These are phyloP conservation scores for Cytospora chrysosperma DNA, from an alignment of 2,329 filamentous ascomycete genomes.

Conservation along the genomic window DNA sequence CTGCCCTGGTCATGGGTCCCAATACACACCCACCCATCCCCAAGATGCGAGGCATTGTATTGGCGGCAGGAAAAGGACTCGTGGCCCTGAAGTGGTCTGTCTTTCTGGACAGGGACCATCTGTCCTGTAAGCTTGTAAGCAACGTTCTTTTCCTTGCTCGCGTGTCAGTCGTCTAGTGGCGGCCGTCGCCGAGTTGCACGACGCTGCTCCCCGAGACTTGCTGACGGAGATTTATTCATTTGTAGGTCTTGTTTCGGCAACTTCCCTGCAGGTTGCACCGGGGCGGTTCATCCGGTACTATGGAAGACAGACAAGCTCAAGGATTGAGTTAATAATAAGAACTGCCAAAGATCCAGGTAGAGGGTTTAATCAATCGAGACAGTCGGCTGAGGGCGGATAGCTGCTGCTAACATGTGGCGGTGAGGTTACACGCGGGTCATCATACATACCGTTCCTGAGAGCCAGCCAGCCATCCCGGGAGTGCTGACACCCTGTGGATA, in stretches of 20 bases:
- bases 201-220: not conserved
- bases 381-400: not conserved
- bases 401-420: not conserved
- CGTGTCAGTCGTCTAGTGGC: not conserved
- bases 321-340: not conserved
- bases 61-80: not conserved
- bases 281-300: not conserved
- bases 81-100: not conserved
- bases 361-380: not conserved
- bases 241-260: not conserved
- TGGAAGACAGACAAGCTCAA: not conserved
- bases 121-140: not conserved
- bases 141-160: too few relatives aligned
- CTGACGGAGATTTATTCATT: not conserved
- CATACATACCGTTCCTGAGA: not conserved
- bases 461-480: not conserved
- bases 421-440: not conserved
- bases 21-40: too few relatives aligned
- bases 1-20: too few relatives aligned
- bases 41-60: too few relatives aligned
- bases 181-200: not conserved
- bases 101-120: not conserved
- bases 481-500: too few relatives aligned
- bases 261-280: not conserved
- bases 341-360: not conserved